Conservation (phyloP, 306 rosid genomes). For the Crataegus laevigata region DNA sequence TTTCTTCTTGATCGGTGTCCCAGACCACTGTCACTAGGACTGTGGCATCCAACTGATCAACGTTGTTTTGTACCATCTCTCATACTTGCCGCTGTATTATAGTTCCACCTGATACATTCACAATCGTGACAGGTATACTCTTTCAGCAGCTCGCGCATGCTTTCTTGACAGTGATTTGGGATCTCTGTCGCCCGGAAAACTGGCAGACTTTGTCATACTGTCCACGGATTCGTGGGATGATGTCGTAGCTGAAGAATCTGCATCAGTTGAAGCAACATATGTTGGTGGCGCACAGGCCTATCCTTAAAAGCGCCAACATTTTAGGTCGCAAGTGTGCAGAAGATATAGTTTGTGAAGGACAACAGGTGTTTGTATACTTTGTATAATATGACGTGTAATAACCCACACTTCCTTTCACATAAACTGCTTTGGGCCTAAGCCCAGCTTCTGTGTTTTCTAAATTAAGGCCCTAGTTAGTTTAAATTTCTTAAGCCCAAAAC, state of each 20-base stretch:
- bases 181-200: slow-evolving; percentile 63
- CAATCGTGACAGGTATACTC: slow-evolving; percentile 52
- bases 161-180: slow-evolving; percentile 66
- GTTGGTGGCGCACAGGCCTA: slow-evolving; percentile 63
- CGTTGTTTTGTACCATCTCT: not conserved
- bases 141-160: slow-evolving; percentile 76
- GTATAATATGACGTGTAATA: too few relatives aligned
- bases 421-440: too few relatives aligned
- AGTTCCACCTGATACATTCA: not conserved
- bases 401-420: too few relatives aligned
- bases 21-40: not conserved
- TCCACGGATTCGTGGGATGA: slow-evolving; percentile 57
- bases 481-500: too few relatives aligned
- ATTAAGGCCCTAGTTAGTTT: too few relatives aligned
- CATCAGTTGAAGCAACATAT: slow-evolving; percentile 65
- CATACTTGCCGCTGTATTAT: not conserved
- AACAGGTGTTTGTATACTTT: too few relatives aligned
- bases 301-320: slow-evolving; percentile 32
- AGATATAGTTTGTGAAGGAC: too few relatives aligned
- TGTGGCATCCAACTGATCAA: not conserved
- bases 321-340: too few relatives aligned
- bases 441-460: too few relatives aligned
- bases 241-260: slow-evolving; percentile 45
- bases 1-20: not conserved
- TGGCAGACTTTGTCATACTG: slow-evolving; percentile 75